Conservation (phyloP, 306 rosid genomes). For the Styphnolobium japonicum region DNA sequence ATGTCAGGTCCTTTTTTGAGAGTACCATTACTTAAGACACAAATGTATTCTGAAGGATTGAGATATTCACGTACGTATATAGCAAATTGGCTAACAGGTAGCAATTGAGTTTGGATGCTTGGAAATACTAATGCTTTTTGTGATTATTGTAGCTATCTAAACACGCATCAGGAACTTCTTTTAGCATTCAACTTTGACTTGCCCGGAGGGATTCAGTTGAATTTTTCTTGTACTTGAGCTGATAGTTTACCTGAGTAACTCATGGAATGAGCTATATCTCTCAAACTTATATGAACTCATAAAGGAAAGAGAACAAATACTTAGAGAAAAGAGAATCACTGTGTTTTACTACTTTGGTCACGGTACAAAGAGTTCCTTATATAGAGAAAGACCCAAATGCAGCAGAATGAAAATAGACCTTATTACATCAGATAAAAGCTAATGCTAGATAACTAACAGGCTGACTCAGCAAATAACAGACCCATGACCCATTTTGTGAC, state of each 20-base stretch:
- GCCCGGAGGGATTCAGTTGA: not conserved
- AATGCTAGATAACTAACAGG: too few species aligned
- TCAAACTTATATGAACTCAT: too few species aligned
- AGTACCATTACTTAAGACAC: not conserved
- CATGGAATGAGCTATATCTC: not conserved
- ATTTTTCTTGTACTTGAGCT: slow-evolving; percentile 2
- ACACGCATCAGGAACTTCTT: not conserved
- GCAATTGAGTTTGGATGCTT: not conserved
- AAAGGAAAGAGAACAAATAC: too few species aligned
- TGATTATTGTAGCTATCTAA: not conserved
- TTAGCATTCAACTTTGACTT: not conserved
- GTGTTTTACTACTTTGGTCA: too few species aligned
- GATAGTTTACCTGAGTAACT: not conserved
- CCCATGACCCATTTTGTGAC: too few species aligned
- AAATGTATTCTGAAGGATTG: not conserved
- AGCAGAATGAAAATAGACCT: too few species aligned
- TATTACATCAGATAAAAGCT: too few species aligned
- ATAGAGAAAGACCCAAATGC: too few species aligned
- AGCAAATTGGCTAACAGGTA: not conserved
- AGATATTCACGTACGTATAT: not conserved
- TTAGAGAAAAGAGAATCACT: too few species aligned
- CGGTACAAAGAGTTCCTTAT: too few species aligned
- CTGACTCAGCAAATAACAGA: too few species aligned
- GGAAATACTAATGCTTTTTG: not conserved
- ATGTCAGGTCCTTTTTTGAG: not conserved